Percentiles rank a stretch among this genome's conserved stretches.
Conservation (phyloP, 208 protist genomes). For the Zelonia costaricensis region DNA sequence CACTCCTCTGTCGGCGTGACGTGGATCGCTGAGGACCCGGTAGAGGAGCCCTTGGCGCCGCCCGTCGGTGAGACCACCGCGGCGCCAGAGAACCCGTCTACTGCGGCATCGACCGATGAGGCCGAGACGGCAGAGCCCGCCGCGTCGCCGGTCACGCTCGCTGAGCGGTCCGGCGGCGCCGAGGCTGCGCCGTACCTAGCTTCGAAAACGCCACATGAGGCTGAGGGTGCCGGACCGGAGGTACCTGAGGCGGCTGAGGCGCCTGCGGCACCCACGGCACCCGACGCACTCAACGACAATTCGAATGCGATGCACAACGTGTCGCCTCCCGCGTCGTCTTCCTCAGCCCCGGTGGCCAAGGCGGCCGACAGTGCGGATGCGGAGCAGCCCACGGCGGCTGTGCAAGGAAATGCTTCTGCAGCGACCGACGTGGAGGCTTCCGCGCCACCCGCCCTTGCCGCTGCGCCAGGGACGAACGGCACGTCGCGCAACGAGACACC, state of each 20-base stretch:
- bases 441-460: neutral
- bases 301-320: no score
- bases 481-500: neutral
- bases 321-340: no score
- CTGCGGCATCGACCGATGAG: neutral
- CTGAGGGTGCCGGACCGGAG: no score
- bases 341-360: no score
- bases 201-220: neutral
- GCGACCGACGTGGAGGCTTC: no score
- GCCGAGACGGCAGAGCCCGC: neutral
- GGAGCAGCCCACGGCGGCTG: no score
- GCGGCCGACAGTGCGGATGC: no score
- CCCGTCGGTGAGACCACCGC: neutral
- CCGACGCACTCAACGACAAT: no score
- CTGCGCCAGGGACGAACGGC: neutral
- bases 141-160: neutral
- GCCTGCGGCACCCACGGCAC: no score
- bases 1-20: slow-evolving; percentile 28
- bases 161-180: neutral
- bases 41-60: slow-evolving; percentile 1
- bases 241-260: no score
- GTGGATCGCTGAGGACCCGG: slow-evolving; percentile 37
- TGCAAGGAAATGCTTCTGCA: no score
- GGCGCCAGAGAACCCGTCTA: neutral
- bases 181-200: neutral